Percentiles rank a stretch among this genome's conserved stretches.
Conservation (phyloP, 2,329 filamentous ascomycete species). For the Magnaporthiopsis poae region DNA sequence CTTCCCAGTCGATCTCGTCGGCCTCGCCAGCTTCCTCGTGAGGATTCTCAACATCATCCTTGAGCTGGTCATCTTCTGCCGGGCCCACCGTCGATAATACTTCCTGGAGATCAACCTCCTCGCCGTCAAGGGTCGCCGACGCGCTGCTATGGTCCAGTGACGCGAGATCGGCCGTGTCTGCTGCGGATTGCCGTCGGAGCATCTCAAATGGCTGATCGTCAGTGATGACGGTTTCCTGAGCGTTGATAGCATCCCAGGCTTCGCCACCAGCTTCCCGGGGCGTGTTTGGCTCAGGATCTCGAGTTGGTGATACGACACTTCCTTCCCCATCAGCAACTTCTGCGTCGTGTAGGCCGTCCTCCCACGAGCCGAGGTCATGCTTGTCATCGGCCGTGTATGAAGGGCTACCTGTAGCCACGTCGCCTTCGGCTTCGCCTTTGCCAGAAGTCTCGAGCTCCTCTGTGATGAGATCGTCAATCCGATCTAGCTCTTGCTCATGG, state of each 20-base stretch:
- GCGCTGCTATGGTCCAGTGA: slow-evolving; percentile 18
- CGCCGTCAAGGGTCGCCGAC: slow-evolving; percentile 23
- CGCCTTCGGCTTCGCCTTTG: not conserved
- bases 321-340: not conserved
- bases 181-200: slow-evolving; percentile 7
- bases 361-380: not conserved
- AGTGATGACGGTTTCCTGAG: not conserved
- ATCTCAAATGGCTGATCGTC: not conserved
- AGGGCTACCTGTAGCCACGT: not conserved
- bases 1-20: slow-evolving; percentile 29
- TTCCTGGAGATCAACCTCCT: slow-evolving; percentile 28
- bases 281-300: not conserved
- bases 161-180: slow-evolving; percentile 2
- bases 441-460: not conserved
- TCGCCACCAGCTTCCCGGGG: not conserved
- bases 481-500: not conserved
- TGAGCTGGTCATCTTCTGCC: slow-evolving; percentile 9
- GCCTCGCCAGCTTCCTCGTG: slow-evolving; percentile 4
- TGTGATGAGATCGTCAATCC: not conserved
- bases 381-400: not conserved
- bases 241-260: not conserved
- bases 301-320: not conserved
- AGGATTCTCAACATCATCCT: not conserved
- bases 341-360: not conserved
- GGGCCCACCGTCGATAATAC: slow-evolving; percentile 18